A percentile compares a stretch with the other conserved stretches of the same genome.
Conservation (phyloP, 805 yeast genomes). For the Cyberlindnera americana region DNA sequence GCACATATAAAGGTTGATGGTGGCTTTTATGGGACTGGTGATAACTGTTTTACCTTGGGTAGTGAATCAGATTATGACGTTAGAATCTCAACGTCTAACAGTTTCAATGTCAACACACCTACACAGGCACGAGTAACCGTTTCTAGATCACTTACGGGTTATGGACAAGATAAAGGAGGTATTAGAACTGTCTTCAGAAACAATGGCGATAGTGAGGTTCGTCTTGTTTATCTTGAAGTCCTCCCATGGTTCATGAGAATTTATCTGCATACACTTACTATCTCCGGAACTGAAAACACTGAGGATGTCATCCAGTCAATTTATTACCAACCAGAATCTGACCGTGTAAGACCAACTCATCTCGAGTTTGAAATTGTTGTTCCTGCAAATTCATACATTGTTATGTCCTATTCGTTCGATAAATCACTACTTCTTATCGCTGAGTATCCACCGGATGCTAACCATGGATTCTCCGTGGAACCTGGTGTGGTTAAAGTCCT, state of each 20-base stretch:
- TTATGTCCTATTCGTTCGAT: conserved; percentile 76
- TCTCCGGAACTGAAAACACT: conserved; percentile 25
- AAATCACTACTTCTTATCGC: conserved; percentile 79
- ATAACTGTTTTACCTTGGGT: conserved; percentile 36
- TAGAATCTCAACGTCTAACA: conserved; percentile 38
- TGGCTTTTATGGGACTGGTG: conserved; percentile 29
- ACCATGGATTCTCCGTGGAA: conserved; percentile 93
- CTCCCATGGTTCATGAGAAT: conserved; percentile 92
- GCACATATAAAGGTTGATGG: conserved; percentile 32
- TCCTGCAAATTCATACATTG: conserved; percentile 61
- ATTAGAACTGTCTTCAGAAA: conserved; percentile 76
- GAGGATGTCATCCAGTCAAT: conserved; percentile 45
- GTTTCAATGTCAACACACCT: conserved; percentile 38
- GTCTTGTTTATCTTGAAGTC: conserved; percentile 68
- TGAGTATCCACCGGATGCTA: conserved; percentile 99
- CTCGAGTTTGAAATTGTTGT: conserved; percentile 62
- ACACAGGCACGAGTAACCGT: conserved; percentile 62
- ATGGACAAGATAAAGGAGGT: conserved; percentile 89
- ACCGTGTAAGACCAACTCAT: conserved; percentile 78
- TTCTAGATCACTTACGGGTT: conserved; percentile 86
- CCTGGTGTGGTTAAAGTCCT: conserved; percentile 77
- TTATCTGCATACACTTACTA: conserved; percentile 65
- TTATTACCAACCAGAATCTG: conserved; percentile 72
- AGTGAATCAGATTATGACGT: conserved; percentile 29
- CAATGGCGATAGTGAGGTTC: conserved; percentile 47